Base-by-base conservation (phyloP, 345 rosid genomes). In the Bruguiera gymnorhiza region DNA sequence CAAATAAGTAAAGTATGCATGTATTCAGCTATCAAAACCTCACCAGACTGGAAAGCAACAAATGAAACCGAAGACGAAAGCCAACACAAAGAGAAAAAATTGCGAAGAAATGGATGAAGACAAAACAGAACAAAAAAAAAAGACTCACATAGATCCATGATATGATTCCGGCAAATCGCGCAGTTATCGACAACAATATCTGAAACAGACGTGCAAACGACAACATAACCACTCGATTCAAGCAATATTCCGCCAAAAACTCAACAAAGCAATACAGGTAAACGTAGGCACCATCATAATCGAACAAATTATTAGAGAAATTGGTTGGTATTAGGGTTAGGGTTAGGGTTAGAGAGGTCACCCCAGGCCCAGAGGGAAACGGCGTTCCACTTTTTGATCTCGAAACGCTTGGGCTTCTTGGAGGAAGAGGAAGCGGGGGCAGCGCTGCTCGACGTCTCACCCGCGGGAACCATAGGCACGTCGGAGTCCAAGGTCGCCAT, bases 331-430 rank as follows among this genome's bases (percentile, higher is more conserved):
- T 53, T 53, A 19, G 58, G 57, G 1, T 8, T 48, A 58, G 55
- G 74, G 59, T 57, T 68, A 73, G 76, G 83, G 80, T 62, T 76
- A 65, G 66, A 57, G 70, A 20, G 54, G 36, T 36, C 73, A 93
- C 97, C 99, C 97, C 96, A 95, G 21, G 97, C 97, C 97, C 97
- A 95, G 61, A 95, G 97, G 5, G 97, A 76, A 34, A 95, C 97
- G 36, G 99, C 93, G 65, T 85, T 90, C 99, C 99, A 92, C 84
- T 92, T 95, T 31, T 92, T 95, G 66, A 95, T 89, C 73, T 92
- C 99, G 66, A 92, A 92, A 29, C 86, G 80, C 79, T 95, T 90
- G 24, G 96, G 82, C 77, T 92, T 90, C 90, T 89, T 86, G 30
- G 88, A 89, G 4, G 86, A 82, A 0, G 95, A 87, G 37, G 62